A percentile compares a stretch with the other conserved stretches of the same genome.
Conservation (phyloP, 2,329 filamentous ascomycete species). For the Pseudocercospora eumusae region DNA sequence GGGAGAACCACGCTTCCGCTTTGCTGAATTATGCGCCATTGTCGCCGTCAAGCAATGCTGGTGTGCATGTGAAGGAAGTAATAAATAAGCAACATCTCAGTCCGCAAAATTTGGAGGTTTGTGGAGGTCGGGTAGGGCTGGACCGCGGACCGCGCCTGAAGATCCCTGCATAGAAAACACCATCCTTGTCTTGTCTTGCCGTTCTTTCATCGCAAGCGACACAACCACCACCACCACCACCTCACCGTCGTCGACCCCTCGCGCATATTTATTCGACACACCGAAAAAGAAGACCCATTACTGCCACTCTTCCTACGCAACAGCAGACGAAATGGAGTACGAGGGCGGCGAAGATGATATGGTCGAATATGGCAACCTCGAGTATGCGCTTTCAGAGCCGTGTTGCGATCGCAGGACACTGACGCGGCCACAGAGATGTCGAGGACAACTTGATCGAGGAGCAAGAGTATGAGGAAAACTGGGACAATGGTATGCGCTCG, state of each 20-base stretch:
- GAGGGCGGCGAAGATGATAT: conserved; percentile 46
- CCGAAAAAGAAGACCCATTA: neutral
- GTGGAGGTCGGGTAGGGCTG: conserved; percentile 7
- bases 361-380: conserved; percentile 39
- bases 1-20: conserved; percentile 20
- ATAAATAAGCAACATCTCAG: neutral
- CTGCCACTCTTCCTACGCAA: neutral
- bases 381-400: conserved; percentile 29
- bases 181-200: conserved; percentile 1
- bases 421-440: conserved; percentile 34
- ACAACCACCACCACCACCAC: neutral
- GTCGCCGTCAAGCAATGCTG: neutral
- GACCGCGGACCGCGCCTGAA: neutral
- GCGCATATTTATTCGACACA: too few relatives aligned
- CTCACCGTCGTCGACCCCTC: too few relatives aligned
- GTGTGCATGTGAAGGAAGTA: neutral
- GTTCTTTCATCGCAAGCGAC: conserved; percentile 1
- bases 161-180: neutral
- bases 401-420: conserved; percentile 6
- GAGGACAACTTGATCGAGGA: conserved; percentile 44
- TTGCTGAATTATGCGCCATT: conserved; percentile 17
- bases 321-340: conserved; percentile 49
- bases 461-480: conserved; percentile 60
- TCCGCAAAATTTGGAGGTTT: neutral
- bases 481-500: conserved; percentile 37